A percentile compares a stretch with the other conserved stretches of the same genome.
These are phyloP conservation scores for Vigna angularis DNA, from an alignment of 306 rosid species.

Conservation along the genomic window DNA sequence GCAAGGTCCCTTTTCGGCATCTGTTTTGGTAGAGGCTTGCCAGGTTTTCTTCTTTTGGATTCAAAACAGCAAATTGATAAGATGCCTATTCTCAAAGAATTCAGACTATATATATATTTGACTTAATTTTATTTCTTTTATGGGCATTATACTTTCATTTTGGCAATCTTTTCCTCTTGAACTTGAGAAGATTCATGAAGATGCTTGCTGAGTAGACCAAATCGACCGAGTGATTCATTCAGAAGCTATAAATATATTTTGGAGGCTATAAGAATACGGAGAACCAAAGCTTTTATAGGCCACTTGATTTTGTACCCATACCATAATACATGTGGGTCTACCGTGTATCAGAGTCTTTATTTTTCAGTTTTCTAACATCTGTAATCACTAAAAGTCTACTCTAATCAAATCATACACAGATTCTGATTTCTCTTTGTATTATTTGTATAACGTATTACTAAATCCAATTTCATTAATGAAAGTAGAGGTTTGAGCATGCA, in stretches of 20 bases:
- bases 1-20: conserved; percentile 14
- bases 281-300: conserved; percentile 37
- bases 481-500: conserved; percentile 9
- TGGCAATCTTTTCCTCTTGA: conserved; percentile 24
- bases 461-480: conserved; percentile 21
- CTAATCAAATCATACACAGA: neutral
- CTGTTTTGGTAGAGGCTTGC: neutral
- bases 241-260: conserved; percentile 30
- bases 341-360: conserved; percentile 37
- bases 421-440: conserved; percentile 18
- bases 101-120: conserved; percentile 7
- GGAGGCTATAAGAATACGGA: conserved; percentile 30
- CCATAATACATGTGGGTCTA: conserved; percentile 49
- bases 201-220: conserved; percentile 37
- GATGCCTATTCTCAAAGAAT: conserved; percentile 20
- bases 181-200: conserved; percentile 30
- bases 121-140: neutral
- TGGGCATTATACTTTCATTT: neutral
- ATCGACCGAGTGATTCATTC: conserved; percentile 27
- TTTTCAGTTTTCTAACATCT: neutral
- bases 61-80: neutral
- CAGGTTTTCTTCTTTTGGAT: conserved; percentile 2
- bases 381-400: neutral
- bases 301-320: conserved; percentile 41
- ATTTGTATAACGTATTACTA: neutral